Base-by-base conservation (phyloP, 768 basidiomycete species). In the Brasilioporus rufonigricans region DNA sequence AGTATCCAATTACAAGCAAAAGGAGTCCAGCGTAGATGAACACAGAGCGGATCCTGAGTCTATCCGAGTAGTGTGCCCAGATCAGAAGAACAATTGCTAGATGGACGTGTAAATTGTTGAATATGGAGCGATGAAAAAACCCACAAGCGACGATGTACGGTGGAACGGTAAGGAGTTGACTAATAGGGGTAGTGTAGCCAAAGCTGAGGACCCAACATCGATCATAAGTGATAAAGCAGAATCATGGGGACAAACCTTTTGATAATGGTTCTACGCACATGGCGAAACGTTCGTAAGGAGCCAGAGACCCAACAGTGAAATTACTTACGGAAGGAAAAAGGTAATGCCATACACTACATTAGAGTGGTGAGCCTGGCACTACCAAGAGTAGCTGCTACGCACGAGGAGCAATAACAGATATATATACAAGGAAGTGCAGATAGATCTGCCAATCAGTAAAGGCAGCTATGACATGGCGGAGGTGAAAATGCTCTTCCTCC, bases 321-420 rank as follows among this genome's bases (percentile, higher is more conserved):
- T 9, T 4, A 77, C 86, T 62, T 64, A 87, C 82, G 85, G 85
- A 29, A 87, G 70, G 74, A 89, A 89, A 24, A 87, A 71, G 0
- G 86, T 85, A 44, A 86, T 86, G 3, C 86, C 86, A 60, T 84
- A 86, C 3, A 86, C 86, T 87, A n/a, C n/a, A 29, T 23, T 36
- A 51, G 14, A 36, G 26, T 6, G 19, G 36, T 65, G 29, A 65
- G 48, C 16, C 2, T 35, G 32, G 11, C 26, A 31, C 3, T 12
- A 8, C 6, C 44, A 18, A 26, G 16, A 0, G 41, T 12, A 7
- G 13, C 8, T 3, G 26, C 12, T 16, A 77, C 86, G 69, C 65
- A 88, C 86, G 61, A 24, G 86, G 86, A 3, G 68, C 75, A 41
- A 83, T 65, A 44, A 87, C 69, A 0, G 83, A 82, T 74, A 87